A percentile compares a stretch with the other conserved stretches of the same genome.
Conservation (phyloP, 2,329 filamentous ascomycete species). For the Xylariaceae sp. region DNA sequence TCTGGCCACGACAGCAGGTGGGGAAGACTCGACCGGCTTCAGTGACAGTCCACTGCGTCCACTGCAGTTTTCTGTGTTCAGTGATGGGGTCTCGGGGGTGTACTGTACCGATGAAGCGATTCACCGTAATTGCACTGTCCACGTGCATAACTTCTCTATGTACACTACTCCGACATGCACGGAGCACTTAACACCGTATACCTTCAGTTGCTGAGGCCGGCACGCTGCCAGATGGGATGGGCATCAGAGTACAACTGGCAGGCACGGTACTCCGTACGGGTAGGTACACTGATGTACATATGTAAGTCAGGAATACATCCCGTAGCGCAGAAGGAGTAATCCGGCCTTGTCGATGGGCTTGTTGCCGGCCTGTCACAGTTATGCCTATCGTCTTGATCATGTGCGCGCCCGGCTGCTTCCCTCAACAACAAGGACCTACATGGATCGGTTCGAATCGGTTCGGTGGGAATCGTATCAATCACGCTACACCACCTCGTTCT, state of each 20-base stretch:
- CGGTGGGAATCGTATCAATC: not conserved
- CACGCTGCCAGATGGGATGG: no score
- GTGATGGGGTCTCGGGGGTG: no score
- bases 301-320: not conserved
- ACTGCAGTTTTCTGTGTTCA: no score
- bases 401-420: not conserved
- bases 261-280: no score
- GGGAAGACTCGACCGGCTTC: not conserved
- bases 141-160: no score
- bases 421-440: not conserved
- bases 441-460: not conserved
- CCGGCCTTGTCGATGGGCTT: no score
- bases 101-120: no score
- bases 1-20: conserved; percentile 1
- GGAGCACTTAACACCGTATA: no score
- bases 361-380: not conserved
- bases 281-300: not conserved
- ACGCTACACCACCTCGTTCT: not conserved
- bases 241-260: no score
- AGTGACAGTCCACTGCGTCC: not conserved
- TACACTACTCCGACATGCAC: no score
- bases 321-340: not conserved
- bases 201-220: no score
- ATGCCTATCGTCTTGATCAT: not conserved
- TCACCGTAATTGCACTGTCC: no score